Evolutionary conservation across 495 filamentous ascomycete genomes (phyloP), one percentile per base, ranked within the genome.

Genomic region (Tuber borchii): DNA sequence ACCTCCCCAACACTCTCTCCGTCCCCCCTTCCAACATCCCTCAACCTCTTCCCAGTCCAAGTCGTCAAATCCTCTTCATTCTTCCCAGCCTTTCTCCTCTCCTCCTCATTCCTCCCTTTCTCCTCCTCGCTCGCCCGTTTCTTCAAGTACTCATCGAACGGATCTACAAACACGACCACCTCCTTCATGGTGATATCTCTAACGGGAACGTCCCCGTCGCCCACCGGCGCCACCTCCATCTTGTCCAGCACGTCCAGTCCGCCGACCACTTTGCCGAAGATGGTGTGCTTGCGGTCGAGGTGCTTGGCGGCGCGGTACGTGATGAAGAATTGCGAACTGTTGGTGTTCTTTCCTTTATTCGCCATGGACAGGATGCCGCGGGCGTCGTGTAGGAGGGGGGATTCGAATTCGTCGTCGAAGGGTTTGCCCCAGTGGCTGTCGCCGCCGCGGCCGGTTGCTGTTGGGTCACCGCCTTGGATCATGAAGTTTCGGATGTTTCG

Each of bases 281-380:
- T 91, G n/a, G 95, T 98, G 83, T 99, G 95, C 78, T 99, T 99
- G 74, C 90, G 87, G 83, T 97, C 93, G 19, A 99, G 88, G 85
- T 99, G 95, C 81, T 89, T 89, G 1, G 90, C 88, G 1, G 91
- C 87, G 31, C 91, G 90, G 83, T 98, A 98, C 2, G 90, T 92
- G 80, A 99, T 91, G 86, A 99, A 99, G 83, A 98, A 99, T 85
- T 99, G 95, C 74, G 88, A 91, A 46, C 91, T 93, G 81, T 99
- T 99, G 3, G 96, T 98, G 77, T 98, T 94, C 78, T 97, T 97
- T 42, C 95, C 95, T 80, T 99, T 99, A 80, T 99, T 99, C 45
- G 95, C 95, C 95, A 99, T 99, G 78, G 90, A 92, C 19, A 98
- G 78, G 1, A 95, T 87, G 2, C 95, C 95, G 6, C 95, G 85